Conservation (phyloP, 495 filamentous ascomycete genomes). For the Wilcoxina mikolae region DNA sequence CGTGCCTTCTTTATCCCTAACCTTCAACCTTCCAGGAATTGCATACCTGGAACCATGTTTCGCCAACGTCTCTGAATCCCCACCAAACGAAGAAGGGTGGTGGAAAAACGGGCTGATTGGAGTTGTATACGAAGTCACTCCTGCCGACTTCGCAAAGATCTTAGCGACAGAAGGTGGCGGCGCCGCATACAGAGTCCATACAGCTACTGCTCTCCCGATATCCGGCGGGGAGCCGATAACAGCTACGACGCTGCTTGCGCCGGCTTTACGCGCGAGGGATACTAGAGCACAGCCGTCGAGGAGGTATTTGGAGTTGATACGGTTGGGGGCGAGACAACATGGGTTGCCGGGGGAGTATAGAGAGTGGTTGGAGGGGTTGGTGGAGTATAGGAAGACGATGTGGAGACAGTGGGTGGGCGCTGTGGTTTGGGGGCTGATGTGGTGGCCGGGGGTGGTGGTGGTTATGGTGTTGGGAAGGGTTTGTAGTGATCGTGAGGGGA, state of each 20-base stretch:
- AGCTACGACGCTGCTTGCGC: constrained; percentile 29
- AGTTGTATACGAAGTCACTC: constrained; percentile 86
- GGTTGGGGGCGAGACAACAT: constrained; percentile 60
- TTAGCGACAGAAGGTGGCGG: constrained; percentile 85
- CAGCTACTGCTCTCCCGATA: constrained; percentile 49
- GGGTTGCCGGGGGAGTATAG: constrained; percentile 59
- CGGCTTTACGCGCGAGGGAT: background rate
- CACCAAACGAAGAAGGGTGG: constrained; percentile 16
- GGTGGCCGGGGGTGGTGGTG: constrained; percentile 43
- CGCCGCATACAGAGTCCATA: constrained; percentile 61
- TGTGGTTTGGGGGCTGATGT: constrained; percentile 43
- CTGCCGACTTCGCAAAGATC: constrained; percentile 65
- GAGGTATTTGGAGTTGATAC: constrained; percentile 64
- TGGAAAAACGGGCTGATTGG: constrained; percentile 76
- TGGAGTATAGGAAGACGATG: constrained; percentile 54
- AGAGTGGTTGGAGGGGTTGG: constrained; percentile 48
- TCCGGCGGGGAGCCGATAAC: constrained; percentile 14
- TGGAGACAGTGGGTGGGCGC: constrained; percentile 49
- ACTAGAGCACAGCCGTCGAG: constrained; percentile 64
- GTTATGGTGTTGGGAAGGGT: constrained; percentile 35
- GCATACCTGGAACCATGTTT: constrained; percentile 88
- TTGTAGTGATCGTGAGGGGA: constrained; percentile 49
- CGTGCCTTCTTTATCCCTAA: constrained; percentile 59
- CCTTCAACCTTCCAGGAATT: constrained; percentile 73
- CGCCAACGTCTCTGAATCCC: constrained; percentile 47